A percentile compares a stretch with the other conserved stretches of the same genome.
phyloP scores from a whole-genome alignment of 2,329 filamentous ascomycete species.

The Colletotrichum liriopes region DNA sequence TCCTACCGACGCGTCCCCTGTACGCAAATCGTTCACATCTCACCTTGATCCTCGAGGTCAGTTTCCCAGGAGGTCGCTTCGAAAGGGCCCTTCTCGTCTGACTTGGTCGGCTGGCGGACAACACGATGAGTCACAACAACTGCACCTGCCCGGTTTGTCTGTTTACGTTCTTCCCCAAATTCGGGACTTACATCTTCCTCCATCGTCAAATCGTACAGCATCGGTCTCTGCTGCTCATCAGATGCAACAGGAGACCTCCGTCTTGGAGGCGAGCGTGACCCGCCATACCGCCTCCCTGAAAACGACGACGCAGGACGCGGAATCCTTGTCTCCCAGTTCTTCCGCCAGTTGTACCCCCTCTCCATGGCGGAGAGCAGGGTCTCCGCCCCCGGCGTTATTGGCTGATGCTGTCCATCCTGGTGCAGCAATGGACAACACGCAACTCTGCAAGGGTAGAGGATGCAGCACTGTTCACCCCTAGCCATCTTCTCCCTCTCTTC shows the following conservation, averaged over 20 bases:
- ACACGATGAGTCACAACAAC: no score
- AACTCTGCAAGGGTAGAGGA: conserved; percentile 14
- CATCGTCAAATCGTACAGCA: not conserved
- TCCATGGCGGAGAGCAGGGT: not conserved
- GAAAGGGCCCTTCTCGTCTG: not conserved
- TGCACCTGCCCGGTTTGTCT: not conserved
- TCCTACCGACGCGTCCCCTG: not conserved
- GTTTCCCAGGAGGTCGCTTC: not conserved
- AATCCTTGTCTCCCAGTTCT: not conserved
- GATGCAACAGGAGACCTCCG: not conserved
- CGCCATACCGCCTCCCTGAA: no score
- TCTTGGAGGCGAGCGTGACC: not conserved
- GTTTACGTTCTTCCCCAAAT: not conserved
- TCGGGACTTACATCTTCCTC: not conserved
- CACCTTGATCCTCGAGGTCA: not conserved
- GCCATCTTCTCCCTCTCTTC: conserved; percentile 4
- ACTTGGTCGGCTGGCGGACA: not conserved
- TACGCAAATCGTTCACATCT: not conserved
- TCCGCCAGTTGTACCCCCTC: not conserved
- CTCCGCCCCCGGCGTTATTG: not conserved
- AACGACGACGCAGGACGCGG: not conserved
- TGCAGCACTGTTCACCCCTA: not conserved
- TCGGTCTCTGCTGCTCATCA: not conserved
- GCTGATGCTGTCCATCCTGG: conserved; percentile 4
- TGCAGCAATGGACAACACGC: conserved; percentile 6